Evolutionary conservation across 192 early-diverging fungal genomes (phyloP), one percentile per base, ranked within the genome.

Genomic region (Phycomyces blakesleeanus): DNA sequence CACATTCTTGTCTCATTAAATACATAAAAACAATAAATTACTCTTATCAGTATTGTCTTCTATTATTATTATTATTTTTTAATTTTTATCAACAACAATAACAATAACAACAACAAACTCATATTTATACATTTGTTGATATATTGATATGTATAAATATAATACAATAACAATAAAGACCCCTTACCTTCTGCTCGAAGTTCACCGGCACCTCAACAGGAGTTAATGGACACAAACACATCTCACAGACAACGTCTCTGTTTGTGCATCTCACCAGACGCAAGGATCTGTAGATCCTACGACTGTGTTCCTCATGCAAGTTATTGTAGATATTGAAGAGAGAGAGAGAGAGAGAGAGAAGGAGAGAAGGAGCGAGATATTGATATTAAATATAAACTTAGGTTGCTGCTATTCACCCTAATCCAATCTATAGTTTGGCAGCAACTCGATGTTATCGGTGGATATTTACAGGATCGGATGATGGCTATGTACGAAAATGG

Each of bases 401-500:
- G 86, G 82, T 67, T 16, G 64, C 83, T 2, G 87, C 87, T 0
- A 75, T 88, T 7, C 87, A 89, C 47, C 80, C 83, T 0, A 80
- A 81, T 63, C 80, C 87, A 34, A 84, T 94, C n/a, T 80, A 90
- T 67, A 76, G 84, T 11, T 65, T 88, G 50, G 79, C 85, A 0
- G 83, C 85, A 0, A 90, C 89, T 0, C 72, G 76, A 34, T 84
- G 89, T 63, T 88, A 85, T 79, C 83, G 87, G 26, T 92, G 90
- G 90, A 67, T 91, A n/a, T 84, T 91, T 24, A 92, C 87, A 22
- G 92, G 90, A 22, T 87, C 85, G 11, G 93, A 95, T 51, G 97
- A 99, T 77, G 97, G 96, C 57, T 95, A 91, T 73, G 87, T 99
- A 51, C 81, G 93, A 26, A 95, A 93, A 67, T 99, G 87, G 78